Evolutionary conservation across 2,329 filamentous ascomycete genomes (phyloP), one percentile per base, ranked within the genome.

Genomic region (Calonectria fujianensis): DNA sequence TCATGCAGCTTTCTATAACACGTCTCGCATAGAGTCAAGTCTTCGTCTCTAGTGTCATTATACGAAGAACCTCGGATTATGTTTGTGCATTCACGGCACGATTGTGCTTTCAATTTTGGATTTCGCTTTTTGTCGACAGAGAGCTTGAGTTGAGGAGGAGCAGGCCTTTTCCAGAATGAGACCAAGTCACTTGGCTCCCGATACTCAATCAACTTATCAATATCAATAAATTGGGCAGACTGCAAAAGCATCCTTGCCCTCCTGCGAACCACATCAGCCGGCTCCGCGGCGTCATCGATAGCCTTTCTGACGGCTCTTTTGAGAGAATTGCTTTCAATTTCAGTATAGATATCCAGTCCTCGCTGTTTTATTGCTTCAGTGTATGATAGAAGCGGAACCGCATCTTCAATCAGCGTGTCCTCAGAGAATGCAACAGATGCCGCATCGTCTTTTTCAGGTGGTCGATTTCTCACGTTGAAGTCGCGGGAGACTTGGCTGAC

Each of bases 191-290:
- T n/a, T 13, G 52, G 31, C 14, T 57, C 52, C 6, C 52, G 52
- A 35, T 57, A 57, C 14, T 57, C 52, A 6, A 5, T 57, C 2
- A 57, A 6, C 5, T 35, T 57, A 13, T 57, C 52, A 35, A 57
- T 57, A 18, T 57, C 52, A 24, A 57, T 31, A 20, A 57, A 57
- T 7, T 57, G 52, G 31, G 52, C 52, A n/a, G 52, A 57, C 14
- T 57, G 52, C 20, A 57, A 29, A n/a, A 57, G 52, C 31, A 57
- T n/a, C 1, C 9, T 8, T 5, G 52, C 52, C 1, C 52, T 31
- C 31, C 52, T 57, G 10, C 4, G 52, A 13, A 57, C 11, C 31
- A 57, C 52, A 57, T 35, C 18, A 11, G 7, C 6, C 18, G 52
- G 52, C 18, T 57, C 29, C 11, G 31, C 32, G 2, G 9, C 32